Base-by-base conservation (phyloP, 768 basidiomycete species). In the Pilatotrama ljubarskyi region DNA sequence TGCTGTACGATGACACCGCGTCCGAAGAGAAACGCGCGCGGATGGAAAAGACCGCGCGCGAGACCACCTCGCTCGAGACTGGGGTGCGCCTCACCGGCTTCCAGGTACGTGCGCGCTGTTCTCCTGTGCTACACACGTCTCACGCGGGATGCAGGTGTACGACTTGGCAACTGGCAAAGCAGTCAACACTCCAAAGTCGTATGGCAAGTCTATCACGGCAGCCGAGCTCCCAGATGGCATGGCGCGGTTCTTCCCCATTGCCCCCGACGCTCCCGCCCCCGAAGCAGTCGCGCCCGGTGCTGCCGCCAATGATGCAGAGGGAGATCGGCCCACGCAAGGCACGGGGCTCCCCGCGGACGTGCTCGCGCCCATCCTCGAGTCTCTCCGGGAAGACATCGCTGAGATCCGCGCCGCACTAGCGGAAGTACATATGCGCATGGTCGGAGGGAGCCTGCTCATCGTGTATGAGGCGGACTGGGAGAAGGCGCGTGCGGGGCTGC, bases 11-110 rank as follows among this genome's bases (percentile, higher is more conserved):
- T 51, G 82, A 87, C 20, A 69, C 71, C 13, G 75, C 77, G 22
- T 69, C 70, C 81, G 89, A 82, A 2, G 91, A 90, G 58, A 99
- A 99, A 76, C 80, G 82, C 59, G 80, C 75, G 40, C 84, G 91
- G 24, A 95, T 95, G 95, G 76, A 82, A 56, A 80, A 83, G 66
- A 78, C 80, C 1, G 93, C 93, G 0, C 77, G 74, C 26, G 74
- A 80, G 10, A 87, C 91, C 0, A 98, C 96, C 1, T 88, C 84
- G 10, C 70, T 79, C 2, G 82, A 86, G 71, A 89, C 87, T 0
- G 97, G 96, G 0, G 62, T 98, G 3, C 75, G 92, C 38, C 72
- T 98, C 49, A 97, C 95, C 1, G 97, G 92, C 7, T 98, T 93
- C 73, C 91, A 94, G 80, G 96, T 94, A 64, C 52, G 82, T 70